phyloP scores from a whole-genome alignment of 352 stramenopile genomes.

The Pythium aphanidermatum region DNA sequence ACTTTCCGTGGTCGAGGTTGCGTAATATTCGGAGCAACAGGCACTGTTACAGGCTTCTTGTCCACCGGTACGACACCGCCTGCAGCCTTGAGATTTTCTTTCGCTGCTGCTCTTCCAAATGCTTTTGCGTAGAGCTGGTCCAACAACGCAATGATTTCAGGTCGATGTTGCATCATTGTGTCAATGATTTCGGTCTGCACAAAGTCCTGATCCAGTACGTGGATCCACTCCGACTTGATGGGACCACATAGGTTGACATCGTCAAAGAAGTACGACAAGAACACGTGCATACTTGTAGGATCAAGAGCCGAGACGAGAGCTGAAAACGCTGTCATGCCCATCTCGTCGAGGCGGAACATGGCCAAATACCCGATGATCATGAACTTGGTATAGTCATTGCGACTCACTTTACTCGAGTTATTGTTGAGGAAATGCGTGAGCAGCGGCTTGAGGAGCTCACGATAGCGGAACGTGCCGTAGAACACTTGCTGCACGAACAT shows the following conservation, averaged over 20 bases:
- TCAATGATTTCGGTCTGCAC: conserved; percentile 68
- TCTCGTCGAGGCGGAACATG: conserved; percentile 87
- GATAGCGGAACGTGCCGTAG: conserved; percentile 88
- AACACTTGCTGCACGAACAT: conserved; percentile 86
- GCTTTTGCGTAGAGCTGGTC: conserved; percentile 60
- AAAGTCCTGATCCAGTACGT: conserved; percentile 79
- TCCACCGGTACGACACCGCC: conserved; percentile 30
- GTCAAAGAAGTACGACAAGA: conserved; percentile 86
- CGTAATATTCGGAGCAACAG: conserved; percentile 81
- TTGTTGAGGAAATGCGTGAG: conserved; percentile 81
- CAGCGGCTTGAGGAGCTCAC: conserved; percentile 70
- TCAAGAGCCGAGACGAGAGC: conserved; percentile 56
- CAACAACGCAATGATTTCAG: conserved; percentile 32
- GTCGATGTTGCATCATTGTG: conserved; percentile 46
- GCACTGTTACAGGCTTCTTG: conserved; percentile 58
- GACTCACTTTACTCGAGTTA: conserved; percentile 66
- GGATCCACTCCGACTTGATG: conserved; percentile 75
- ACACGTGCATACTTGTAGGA: conserved; percentile 81
- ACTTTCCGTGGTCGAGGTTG: conserved; percentile 64
- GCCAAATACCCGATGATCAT: conserved; percentile 87
- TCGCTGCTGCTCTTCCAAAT: conserved; percentile 41
- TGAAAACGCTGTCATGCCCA: conserved; percentile 63
- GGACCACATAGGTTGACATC: conserved; percentile 46
- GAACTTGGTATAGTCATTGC: conserved; percentile 88
- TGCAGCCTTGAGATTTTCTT: conserved; percentile 35